phyloP scores from a whole-genome alignment of 441 rosid species.

The Adansonia rubrostipa region DNA sequence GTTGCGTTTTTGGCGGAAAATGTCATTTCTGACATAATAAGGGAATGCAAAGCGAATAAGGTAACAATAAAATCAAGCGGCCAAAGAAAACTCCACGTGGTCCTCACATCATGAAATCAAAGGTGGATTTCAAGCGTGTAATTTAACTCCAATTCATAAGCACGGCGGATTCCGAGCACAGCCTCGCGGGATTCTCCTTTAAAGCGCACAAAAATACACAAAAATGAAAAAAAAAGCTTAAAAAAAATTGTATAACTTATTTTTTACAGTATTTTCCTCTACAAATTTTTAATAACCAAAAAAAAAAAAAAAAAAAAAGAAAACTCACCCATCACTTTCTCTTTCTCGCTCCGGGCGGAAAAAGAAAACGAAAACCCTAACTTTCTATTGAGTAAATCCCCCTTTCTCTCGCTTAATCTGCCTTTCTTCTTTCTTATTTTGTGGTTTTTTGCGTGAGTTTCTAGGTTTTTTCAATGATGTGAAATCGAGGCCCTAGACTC shows the following conservation, averaged over 20 bases:
- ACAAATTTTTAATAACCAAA: constrained; percentile 1
- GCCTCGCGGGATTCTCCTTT: constrained; percentile 41
- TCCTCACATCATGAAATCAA: constrained; percentile 28
- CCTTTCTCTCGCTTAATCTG: neutral
- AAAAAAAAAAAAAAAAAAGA: neutral
- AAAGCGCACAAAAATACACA: constrained; percentile 27
- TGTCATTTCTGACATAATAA: neutral
- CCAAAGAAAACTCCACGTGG: constrained; percentile 23
- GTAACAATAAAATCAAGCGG: constrained; percentile 23
- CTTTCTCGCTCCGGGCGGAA: neutral
- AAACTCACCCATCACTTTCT: constrained; percentile 9
- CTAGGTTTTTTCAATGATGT: constrained; percentile 42
- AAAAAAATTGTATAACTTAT: neutral
- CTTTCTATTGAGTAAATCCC: constrained; percentile 6
- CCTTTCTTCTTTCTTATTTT: constrained; percentile 24
- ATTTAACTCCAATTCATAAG: constrained; percentile 46
- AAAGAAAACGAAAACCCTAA: constrained; percentile 30
- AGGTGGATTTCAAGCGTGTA: constrained; percentile 43
- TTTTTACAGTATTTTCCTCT: neutral
- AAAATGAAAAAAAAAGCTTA: neutral
- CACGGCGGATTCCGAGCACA: constrained; percentile 46
- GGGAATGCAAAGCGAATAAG: neutral
- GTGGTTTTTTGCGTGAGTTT: constrained; percentile 20
- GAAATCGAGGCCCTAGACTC: constrained; percentile 38
- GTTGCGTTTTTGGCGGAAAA: neutral